Conservation (phyloP, 495 filamentous ascomycete species). For the Mycothermus thermophilus region DNA sequence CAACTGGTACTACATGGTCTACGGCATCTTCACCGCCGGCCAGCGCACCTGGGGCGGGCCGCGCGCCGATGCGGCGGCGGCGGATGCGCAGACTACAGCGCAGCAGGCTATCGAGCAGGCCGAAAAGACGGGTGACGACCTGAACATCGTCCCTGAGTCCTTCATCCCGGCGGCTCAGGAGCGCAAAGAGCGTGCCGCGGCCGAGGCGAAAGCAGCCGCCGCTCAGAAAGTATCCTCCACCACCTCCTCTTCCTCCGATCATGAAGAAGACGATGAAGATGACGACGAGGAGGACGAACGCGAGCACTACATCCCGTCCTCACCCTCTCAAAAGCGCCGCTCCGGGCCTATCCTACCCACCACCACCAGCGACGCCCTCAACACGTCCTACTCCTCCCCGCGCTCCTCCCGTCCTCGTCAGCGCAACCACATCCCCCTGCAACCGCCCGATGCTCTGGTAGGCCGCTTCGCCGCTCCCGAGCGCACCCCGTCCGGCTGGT, state of each 20-base stretch:
- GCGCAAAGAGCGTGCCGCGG: constrained; percentile 1
- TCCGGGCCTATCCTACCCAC: no score
- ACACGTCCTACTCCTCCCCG: background rate
- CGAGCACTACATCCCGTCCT: background rate
- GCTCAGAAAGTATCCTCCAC: background rate
- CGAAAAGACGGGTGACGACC: constrained; percentile 66
- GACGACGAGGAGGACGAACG: background rate
- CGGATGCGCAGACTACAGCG: constrained; percentile 63
- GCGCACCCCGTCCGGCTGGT: constrained; percentile 46
- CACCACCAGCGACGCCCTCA: constrained; percentile 15
- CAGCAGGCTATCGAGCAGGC: constrained; percentile 76
- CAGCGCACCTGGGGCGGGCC: constrained; percentile 96
- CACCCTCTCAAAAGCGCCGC: no score
- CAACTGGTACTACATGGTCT: constrained; percentile 97
- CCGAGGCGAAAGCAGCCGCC: constrained; percentile 14
- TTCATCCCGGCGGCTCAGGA: constrained; percentile 62
- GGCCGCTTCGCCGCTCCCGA: constrained; percentile 55
- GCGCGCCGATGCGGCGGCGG: constrained; percentile 77
- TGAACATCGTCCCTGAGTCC: constrained; percentile 82
- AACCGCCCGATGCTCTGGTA: constrained; percentile 58
- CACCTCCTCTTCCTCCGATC: no score
- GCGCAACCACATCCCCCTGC: constrained; percentile 44
- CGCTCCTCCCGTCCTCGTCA: constrained; percentile 14
- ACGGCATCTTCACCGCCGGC: constrained; percentile 77
- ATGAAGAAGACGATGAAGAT: constrained; percentile 28